A percentile compares a stretch with the other conserved stretches of the same genome.
Conservation (phyloP, 1,284 basidiomycete species). For the Laetiporus sulphureus region DNA sequence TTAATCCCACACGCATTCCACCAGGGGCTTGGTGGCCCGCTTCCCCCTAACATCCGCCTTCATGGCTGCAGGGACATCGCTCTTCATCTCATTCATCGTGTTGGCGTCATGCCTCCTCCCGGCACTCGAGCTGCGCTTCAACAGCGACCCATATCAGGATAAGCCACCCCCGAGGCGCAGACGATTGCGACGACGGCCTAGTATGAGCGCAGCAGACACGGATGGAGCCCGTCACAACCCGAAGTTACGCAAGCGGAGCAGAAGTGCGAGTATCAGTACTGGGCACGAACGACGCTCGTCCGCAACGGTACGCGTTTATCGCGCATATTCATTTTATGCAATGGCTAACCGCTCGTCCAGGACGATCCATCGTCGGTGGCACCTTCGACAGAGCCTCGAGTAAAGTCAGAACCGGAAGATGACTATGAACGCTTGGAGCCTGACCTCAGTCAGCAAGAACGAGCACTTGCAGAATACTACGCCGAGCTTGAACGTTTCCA, state of each 20-base stretch:
- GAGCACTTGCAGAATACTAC: neutral
- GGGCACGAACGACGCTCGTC: neutral
- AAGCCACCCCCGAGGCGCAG: constrained; percentile 1
- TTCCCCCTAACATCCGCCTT: constrained; percentile 54
- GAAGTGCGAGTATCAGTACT: constrained; percentile 2
- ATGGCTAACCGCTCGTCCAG: too few relatives aligned
- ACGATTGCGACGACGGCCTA: constrained; percentile 1
- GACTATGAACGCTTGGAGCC: too few relatives aligned
- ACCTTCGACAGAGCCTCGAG: too few relatives aligned
- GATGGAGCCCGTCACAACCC: constrained; percentile 2
- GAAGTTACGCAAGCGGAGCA: constrained; percentile 7
- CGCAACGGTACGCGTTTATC: neutral
- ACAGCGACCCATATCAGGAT: constrained; percentile 4
- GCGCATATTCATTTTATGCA: neutral
- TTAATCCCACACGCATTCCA: constrained; percentile 9
- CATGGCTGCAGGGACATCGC: constrained; percentile 41
- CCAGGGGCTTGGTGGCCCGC: constrained; percentile 60
- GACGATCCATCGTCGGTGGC: too few relatives aligned
- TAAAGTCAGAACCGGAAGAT: too few relatives aligned
- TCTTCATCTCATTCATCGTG: constrained; percentile 41
- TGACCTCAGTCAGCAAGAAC: neutral
- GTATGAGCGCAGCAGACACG: neutral
- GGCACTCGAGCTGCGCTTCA: constrained; percentile 23
- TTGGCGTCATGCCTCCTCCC: constrained; percentile 41
- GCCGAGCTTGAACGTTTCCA: too few relatives aligned